These are phyloP conservation scores for Euptelea pleiosperma DNA, from an alignment of 164 flowering plant genomes.

Conservation along the genomic window DNA sequence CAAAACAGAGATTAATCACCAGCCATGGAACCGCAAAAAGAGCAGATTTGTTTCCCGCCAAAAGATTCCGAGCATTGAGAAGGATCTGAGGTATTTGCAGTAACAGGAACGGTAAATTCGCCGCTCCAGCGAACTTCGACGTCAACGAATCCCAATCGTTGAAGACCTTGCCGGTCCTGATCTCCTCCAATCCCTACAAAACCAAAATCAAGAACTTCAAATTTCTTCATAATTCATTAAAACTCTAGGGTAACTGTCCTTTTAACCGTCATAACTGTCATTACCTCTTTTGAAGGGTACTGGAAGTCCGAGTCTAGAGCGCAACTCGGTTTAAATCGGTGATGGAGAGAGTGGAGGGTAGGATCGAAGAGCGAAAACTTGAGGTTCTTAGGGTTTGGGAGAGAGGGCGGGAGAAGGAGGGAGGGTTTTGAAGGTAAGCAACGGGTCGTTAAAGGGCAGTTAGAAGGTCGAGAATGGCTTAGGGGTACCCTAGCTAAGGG, in stretches of 20 bases:
- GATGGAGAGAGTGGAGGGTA: background rate
- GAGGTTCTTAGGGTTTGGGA: background rate
- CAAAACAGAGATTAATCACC: slow-evolving; percentile 30
- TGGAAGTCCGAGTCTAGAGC: slow-evolving; percentile 7
- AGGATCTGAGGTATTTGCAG: slow-evolving; percentile 80
- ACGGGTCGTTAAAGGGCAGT: too few species aligned
- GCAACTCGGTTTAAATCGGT: slow-evolving; percentile 6
- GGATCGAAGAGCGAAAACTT: background rate
- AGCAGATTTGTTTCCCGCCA: slow-evolving; percentile 69
- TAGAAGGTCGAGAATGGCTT: slow-evolving; percentile 4
- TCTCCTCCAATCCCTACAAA: slow-evolving; percentile 4
- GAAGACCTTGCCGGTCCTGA: slow-evolving; percentile 15
- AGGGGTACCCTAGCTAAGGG: slow-evolving; percentile 15
- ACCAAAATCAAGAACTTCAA: background rate
- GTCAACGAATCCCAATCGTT: slow-evolving; percentile 73
- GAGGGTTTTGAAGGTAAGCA: background rate
- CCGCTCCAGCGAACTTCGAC: slow-evolving; percentile 67
- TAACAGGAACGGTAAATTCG: slow-evolving; percentile 70
- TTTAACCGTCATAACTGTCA: background rate
- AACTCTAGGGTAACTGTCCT: background rate
- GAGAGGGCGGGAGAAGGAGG: background rate
- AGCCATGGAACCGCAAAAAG: slow-evolving; percentile 85
- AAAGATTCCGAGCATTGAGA: slow-evolving; percentile 74
- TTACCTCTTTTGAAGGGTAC: background rate
- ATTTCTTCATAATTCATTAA: background rate